Base-by-base conservation (phyloP, 805 yeast species). In the Wickerhamomyces mucosus region DNA sequence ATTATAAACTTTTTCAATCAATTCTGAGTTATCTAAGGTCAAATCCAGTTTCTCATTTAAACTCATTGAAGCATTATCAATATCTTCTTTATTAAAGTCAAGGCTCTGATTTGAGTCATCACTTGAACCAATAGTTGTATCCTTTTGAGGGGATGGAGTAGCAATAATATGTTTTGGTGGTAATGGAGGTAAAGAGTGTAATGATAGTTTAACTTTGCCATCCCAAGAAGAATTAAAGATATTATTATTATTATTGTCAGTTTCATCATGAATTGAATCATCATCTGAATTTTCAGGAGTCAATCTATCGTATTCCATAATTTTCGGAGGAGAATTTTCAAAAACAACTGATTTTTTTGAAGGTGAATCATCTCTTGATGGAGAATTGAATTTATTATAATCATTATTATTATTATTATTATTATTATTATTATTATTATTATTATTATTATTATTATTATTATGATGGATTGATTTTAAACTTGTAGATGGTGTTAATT, bases 11-110 rank as follows among this genome's bases (percentile, higher is more conserved):
- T 41, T 38, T 33, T 40, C 35, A 7, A 51, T 36, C 3, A 49
- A 32, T 2, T 45, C 46, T 16, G 43, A 39, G 11, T 40, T 37
- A 19, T 52, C 51, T 12, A 69, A 49, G 27, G 60, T 64, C 3
- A 67, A 53, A 34, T 64, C 67, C 34, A 69, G 50, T 42, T 63
- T 67, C 37, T 69, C 66, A 37, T 63, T 63, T 24, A 69, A 47
- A 29, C 53, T 55, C 48, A 46, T 56, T 36, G 45, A 43, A 35
- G 37, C 39, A 12, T 37, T 34, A 12, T 34, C 29, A 6, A 58
- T 27, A 1, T 56, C 53, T 14, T 50, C 52, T 7, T 44, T 50
- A 3, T 55, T 49, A 13, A 53, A 34, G 7, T 42, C 39, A 23
- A 42, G 29, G 14, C 57, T 60, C 26, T 40, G 39, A 12, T 42